Evolutionary conservation across 2,329 filamentous ascomycete genomes (phyloP).

Genomic region (Neofusicoccum laricinum): DNA sequence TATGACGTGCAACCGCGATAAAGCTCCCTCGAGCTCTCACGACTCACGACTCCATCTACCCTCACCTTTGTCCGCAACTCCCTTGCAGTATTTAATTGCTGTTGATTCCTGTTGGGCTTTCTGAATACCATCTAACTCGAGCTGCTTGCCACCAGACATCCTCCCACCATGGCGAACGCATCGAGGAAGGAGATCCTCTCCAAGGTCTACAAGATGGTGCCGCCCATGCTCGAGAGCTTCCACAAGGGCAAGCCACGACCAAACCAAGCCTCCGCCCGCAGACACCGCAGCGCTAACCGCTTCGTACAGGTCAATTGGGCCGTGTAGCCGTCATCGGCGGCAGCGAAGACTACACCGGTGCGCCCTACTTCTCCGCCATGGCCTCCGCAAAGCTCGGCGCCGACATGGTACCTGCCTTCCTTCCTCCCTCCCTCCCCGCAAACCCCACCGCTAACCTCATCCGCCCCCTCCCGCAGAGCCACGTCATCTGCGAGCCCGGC

Average conservation of each 20-base stretch:
- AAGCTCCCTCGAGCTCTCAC: not conserved
- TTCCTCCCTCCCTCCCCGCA: not conserved
- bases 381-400: slow-evolving; percentile 87
- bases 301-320: slow-evolving; percentile 75
- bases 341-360: slow-evolving; percentile 93
- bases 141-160: not conserved
- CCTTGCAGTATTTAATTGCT: not conserved
- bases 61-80: not conserved
- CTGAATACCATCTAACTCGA: not conserved
- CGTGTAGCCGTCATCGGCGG: slow-evolving; percentile 92
- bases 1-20: not conserved
- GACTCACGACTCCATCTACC: not conserved
- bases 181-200: slow-evolving; percentile 71
- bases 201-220: slow-evolving; percentile 85
- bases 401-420: slow-evolving; percentile 67
- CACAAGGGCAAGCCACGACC: slow-evolving; percentile 70
- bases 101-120: not conserved
- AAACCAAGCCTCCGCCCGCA: not conserved
- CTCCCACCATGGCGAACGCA: slow-evolving; percentile 45
- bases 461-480: slow-evolving; percentile 55
- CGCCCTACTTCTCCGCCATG: slow-evolving; percentile 97
- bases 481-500: slow-evolving; percentile 91
- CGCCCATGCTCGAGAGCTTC: slow-evolving; percentile 91
- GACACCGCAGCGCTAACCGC: slow-evolving; percentile 19
- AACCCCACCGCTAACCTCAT: not conserved